Conservation (phyloP, 495 filamentous ascomycete genomes). For the Saxispiralis lemnorum region DNA sequence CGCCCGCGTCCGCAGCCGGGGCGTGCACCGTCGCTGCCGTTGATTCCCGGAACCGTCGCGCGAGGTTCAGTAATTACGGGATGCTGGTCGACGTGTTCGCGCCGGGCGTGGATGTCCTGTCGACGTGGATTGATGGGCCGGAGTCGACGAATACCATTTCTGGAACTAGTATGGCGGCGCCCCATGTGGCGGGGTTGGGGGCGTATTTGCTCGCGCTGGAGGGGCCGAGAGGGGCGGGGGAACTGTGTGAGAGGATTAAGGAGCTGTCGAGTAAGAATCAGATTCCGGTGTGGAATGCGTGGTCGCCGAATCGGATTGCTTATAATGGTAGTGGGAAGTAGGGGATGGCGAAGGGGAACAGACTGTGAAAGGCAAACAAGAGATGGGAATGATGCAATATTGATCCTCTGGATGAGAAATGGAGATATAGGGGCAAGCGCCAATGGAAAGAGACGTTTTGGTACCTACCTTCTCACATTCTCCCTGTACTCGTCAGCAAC, state of each 20-base stretch:
- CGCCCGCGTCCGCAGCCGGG: slow-evolving; percentile 23
- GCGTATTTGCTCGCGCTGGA: slow-evolving; percentile 22
- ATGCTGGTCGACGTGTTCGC: slow-evolving; percentile 29
- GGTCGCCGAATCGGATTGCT: background rate
- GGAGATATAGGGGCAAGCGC: too few species aligned
- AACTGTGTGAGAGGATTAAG: background rate
- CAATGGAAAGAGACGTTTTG: too few species aligned
- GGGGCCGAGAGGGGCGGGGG: background rate
- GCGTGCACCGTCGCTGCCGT: slow-evolving; percentile 25
- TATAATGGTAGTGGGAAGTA: background rate
- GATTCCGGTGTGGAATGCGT: background rate
- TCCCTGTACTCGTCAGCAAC: too few species aligned
- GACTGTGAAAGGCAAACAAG: too few species aligned
- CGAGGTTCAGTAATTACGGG: slow-evolving; percentile 27
- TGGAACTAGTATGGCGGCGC: slow-evolving; percentile 29
- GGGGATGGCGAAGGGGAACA: background rate
- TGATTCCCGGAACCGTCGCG: slow-evolving; percentile 18
- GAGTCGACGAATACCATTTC: slow-evolving; percentile 19
- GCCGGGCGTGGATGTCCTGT: slow-evolving; percentile 25
- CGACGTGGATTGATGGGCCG: slow-evolving; percentile 21
- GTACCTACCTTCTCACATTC: too few species aligned
- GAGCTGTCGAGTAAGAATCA: background rate
- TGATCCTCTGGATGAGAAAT: too few species aligned
- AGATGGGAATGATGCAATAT: too few species aligned
- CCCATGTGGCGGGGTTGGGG: slow-evolving; percentile 34